These are phyloP conservation scores for Nicotiana sylvestris DNA, from an alignment of 257 asterid genomes.

Conservation along the genomic window DNA sequence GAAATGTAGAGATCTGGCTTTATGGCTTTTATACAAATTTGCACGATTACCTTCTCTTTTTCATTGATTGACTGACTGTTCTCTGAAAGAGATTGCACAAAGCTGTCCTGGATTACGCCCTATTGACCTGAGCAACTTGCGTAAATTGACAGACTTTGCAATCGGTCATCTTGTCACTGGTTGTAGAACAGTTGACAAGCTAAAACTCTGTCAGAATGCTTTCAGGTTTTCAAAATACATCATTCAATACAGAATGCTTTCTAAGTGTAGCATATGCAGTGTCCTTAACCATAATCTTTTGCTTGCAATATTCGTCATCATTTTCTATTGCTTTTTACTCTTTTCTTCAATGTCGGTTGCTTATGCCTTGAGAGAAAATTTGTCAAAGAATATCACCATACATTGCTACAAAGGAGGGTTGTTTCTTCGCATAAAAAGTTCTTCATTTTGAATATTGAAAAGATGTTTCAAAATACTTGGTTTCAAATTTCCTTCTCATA, in stretches of 20 bases:
- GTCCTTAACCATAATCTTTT: neutral
- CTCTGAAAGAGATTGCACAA: constrained; percentile 57
- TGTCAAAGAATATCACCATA: neutral
- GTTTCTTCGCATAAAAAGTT: too few species aligned
- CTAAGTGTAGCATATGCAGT: neutral
- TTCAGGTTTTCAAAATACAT: constrained; percentile 51
- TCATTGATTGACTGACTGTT: constrained; percentile 47
- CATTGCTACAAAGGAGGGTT: too few species aligned
- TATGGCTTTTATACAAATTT: neutral
- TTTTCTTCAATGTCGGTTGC: neutral
- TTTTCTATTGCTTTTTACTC: neutral
- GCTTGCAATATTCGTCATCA: neutral
- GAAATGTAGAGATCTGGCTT: neutral
- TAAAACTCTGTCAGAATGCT: constrained; percentile 54
- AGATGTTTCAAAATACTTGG: neutral
- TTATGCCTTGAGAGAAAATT: neutral
- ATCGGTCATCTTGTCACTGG: constrained; percentile 82
- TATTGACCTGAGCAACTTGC: constrained; percentile 56
- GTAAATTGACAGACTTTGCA: constrained; percentile 69
- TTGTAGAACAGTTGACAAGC: constrained; percentile 51
- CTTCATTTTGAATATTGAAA: too few species aligned
- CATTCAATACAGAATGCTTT: neutral
- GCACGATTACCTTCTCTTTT: neutral
- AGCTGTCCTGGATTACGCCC: constrained; percentile 52
- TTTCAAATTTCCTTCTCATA: neutral